Evolutionary conservation across 352 stramenopile genomes (phyloP), one percentile per base, ranked within the genome.

Genomic region (Phytophthora macrochlamydospora): DNA sequence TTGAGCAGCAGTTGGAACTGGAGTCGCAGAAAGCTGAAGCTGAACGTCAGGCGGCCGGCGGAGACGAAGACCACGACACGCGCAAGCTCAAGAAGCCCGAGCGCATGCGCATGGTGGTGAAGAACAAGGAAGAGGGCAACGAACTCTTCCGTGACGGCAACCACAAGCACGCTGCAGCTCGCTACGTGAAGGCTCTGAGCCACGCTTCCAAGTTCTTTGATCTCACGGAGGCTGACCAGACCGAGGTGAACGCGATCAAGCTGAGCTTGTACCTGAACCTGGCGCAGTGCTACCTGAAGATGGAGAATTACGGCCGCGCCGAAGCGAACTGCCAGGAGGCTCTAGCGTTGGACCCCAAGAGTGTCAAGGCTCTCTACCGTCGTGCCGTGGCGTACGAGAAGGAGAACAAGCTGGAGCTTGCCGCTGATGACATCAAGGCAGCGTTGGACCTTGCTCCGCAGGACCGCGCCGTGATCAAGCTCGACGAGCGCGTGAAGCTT

Each of bases 41-140:
- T 42, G 84, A 95, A 59, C 78, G 87, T 35, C 83, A 87, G 43
- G 75, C 79, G 30, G 85, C 92, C 3, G 84, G 85, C 53, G 67
- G 51, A 9, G 83, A 97, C 32, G 93, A 98, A 50, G 93, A 98
- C 75, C 90, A 98, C 72, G 93, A 98, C 66, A 92, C 80, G 11
- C 87, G 93, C 45, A 97, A 97, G 70, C 89, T 98, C 3, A 96
- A 94, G 60, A 98, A 97, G 62, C 84, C 87, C 13, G 92, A 98
- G 51, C 90, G 93, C 45, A 98, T 98, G 91, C 81, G 92, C n/a
- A 89, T 98, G 60, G 90, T 98, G 33, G 71, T 82, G 30, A 97
- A 97, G 71, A 98, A 98, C 76, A 98, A 98, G 81, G 93, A 98
- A 38, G 94, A 98, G 65, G 94, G 93, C 61, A 98, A 92, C 48